Conservation (phyloP, 1,284 basidiomycete genomes). For the Trametes sp. region DNA sequence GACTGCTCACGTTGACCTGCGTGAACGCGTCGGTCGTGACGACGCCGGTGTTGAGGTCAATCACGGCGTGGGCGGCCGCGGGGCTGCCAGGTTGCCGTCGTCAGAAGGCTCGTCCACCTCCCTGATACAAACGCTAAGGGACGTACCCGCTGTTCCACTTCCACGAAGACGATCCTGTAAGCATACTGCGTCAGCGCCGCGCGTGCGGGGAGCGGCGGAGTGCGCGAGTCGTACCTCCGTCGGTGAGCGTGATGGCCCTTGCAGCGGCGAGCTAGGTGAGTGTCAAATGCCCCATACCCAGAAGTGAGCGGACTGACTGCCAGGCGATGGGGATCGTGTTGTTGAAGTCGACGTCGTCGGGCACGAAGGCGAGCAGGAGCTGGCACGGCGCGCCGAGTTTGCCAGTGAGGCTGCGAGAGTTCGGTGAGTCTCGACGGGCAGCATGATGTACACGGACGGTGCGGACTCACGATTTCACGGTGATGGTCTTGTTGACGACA, state of each 20-base stretch:
- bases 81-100: not conserved
- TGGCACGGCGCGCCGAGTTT: not conserved
- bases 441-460: too few species aligned
- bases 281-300: not conserved
- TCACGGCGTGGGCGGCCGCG: not conserved
- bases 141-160: constrained; percentile 6
- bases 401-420: not conserved
- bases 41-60: constrained; percentile 1
- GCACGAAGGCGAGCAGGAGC: constrained; percentile 10
- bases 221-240: not conserved
- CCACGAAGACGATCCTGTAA: not conserved
- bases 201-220: too few species aligned
- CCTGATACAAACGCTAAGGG: too few species aligned
- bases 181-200: not conserved
- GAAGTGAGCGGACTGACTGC: too few species aligned
- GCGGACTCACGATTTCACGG: not conserved
- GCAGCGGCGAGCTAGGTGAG: not conserved
- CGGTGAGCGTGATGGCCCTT: constrained; percentile 4
- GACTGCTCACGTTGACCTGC: not conserved
- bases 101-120: too few species aligned
- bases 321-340: constrained; percentile 4
- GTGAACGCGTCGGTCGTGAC: not conserved
- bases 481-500: constrained; percentile 16
- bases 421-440: not conserved
- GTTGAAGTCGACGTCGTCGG: not conserved